These are phyloP conservation scores for Cercospora berteroae DNA, from an alignment of 2,329 filamentous ascomycete species.

Conservation along the genomic window DNA sequence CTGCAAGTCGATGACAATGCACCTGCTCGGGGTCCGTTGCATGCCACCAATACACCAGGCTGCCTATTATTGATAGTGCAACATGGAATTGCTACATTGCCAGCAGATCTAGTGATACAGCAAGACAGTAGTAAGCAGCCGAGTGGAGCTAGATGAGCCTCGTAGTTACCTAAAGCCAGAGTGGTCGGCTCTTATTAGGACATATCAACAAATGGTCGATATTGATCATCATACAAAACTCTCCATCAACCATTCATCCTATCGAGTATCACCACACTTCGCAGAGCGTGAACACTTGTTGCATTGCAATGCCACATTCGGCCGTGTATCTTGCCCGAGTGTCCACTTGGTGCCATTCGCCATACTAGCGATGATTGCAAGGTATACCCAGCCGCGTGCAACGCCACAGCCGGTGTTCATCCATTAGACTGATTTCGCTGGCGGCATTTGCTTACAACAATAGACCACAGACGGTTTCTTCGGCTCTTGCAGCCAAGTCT, in stretches of 20 bases:
- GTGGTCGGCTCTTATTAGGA: too few relatives aligned
- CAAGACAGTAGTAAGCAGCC: too few relatives aligned
- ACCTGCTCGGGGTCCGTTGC: neutral
- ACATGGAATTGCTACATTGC: neutral
- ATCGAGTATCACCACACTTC: neutral
- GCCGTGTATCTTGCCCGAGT: neutral
- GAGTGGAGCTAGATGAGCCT: too few relatives aligned
- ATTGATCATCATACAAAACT: too few relatives aligned
- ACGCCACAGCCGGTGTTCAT: neutral
- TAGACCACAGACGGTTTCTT: neutral
- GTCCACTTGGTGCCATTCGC: neutral
- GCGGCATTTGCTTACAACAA: neutral
- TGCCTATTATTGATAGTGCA: neutral
- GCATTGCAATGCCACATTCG: neutral
- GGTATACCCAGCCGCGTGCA: neutral
- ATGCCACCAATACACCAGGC: neutral
- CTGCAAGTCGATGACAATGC: neutral
- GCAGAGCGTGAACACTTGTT: neutral
- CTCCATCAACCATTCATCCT: neutral
- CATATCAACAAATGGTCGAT: too few relatives aligned
- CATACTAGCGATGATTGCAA: neutral
- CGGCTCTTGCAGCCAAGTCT: neutral
- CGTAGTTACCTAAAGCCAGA: too few relatives aligned
- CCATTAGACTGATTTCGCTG: neutral
- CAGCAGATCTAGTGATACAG: neutral